Conservation (phyloP, 2,329 filamentous ascomycete species). For the Alternaria brassicae region DNA sequence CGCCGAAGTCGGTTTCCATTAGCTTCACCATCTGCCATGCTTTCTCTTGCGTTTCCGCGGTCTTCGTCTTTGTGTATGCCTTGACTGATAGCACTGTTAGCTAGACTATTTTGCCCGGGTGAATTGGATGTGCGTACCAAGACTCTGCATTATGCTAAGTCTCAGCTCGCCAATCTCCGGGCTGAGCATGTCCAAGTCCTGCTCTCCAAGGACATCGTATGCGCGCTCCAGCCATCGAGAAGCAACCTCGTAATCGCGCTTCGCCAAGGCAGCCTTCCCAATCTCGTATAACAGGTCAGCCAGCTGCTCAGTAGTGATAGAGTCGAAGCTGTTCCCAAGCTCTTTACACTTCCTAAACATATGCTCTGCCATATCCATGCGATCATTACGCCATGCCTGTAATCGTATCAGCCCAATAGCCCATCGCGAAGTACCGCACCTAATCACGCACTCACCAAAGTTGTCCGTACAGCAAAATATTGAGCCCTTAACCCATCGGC, state of each 20-base stretch:
- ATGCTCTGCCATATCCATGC: slow-evolving; percentile 78
- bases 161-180: slow-evolving; percentile 69
- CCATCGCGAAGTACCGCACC: too few species aligned
- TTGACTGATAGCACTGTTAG: slow-evolving; percentile 57
- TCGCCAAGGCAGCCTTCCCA: slow-evolving; percentile 65
- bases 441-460: slow-evolving; percentile 62
- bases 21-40: slow-evolving; percentile 65
- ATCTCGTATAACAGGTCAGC: slow-evolving; percentile 76
- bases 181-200: slow-evolving; percentile 64
- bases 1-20: slow-evolving; percentile 70
- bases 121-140: slow-evolving; percentile 38
- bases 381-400: slow-evolving; percentile 76
- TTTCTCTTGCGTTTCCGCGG: slow-evolving; percentile 55
- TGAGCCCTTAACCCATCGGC: slow-evolving; percentile 61
- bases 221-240: slow-evolving; percentile 77
- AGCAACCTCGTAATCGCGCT: slow-evolving; percentile 63
- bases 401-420: neutral
- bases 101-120: too few species aligned
- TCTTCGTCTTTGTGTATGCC: slow-evolving; percentile 59
- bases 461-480: slow-evolving; percentile 70
- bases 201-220: slow-evolving; percentile 63
- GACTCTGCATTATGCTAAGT: slow-evolving; percentile 68
- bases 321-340: slow-evolving; percentile 53
- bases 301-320: slow-evolving; percentile 64
- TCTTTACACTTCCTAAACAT: slow-evolving; percentile 70